Base-by-base conservation (phyloP, 164 flowering plant species). In the Houttuynia cordata region DNA sequence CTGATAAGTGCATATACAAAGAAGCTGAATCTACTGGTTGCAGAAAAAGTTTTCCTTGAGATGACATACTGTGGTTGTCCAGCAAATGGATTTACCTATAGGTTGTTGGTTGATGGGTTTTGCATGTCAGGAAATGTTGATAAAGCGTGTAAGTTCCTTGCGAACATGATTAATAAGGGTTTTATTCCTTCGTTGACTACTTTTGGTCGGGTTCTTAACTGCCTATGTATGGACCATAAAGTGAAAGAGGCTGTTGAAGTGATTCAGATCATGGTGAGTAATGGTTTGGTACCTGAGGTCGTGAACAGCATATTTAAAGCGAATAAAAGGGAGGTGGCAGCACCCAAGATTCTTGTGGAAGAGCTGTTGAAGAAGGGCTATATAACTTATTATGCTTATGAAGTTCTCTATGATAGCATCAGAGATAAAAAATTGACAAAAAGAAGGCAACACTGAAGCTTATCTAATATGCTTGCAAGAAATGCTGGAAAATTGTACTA, bases 301-400 rank as follows among this genome's bases (percentile, higher is more conserved):
- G 94, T 91, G 65, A 68, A 78, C 62, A 75, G 81, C n/a, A 88
- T 91, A 39, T 83, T 85, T 66, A 85, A 79, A 59, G 80, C 83
- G 61, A 84, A 81, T 68, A 91, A 88, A 69, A 88, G 56, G 78
- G 83, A 62, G 67, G 70, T 85, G n/a, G 96, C 88, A 17, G 92
- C 94, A 60, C 95, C 98, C 24, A 92, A 88, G 76, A 84, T 92
- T 59, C 80, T 89, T 52, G 80, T 92, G 62, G 93, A 89, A 52
- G 83, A 88, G 61, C 64, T 91, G 76, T 67, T 91, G 74, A 91
- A 75, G 80, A 86, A 81, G 69, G 60, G 87, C 56, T 69, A 72
- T 71, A 81, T 88, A 69, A 84, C 83, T 57, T 86, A 81, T 68
- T 73, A 70, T 69, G 71, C 88, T 1, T 88, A 88, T 71, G 94